Evolutionary conservation across 345 rosid species (phyloP).

Genomic region (Cochlearia excelsa): DNA sequence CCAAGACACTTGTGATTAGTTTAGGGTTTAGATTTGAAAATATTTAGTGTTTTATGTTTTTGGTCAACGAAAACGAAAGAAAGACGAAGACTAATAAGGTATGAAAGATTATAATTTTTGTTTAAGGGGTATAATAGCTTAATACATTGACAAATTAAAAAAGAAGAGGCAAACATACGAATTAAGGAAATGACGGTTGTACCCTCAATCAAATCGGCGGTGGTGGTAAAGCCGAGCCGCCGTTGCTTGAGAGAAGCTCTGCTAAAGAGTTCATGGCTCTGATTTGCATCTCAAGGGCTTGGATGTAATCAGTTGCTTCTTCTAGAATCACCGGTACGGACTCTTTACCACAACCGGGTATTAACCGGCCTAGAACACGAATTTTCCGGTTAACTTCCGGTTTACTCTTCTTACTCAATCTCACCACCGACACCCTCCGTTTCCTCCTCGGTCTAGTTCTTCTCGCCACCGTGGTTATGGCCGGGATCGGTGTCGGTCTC

Average conservation of each 20-base stretch:
- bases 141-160: too few species aligned
- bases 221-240: conserved; percentile 18
- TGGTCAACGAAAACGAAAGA: too few species aligned
- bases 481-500: conserved; percentile 25
- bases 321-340: conserved; percentile 83
- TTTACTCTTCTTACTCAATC: conserved; percentile 59
- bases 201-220: conserved; percentile 31
- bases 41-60: too few species aligned
- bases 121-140: too few species aligned
- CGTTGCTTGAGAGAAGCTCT: conserved; percentile 36
- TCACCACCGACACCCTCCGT: conserved; percentile 57
- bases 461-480: conserved; percentile 23
- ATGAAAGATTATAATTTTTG: too few species aligned
- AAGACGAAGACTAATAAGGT: too few species aligned
- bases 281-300: conserved; percentile 96
- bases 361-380: conserved; percentile 75
- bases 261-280: conserved; percentile 72
- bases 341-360: conserved; percentile 94
- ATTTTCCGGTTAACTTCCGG: conserved; percentile 77
- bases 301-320: conserved; percentile 92
- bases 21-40: too few species aligned
- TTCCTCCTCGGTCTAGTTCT: conserved; percentile 44
- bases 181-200: conserved; percentile 11
- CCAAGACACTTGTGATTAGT: too few species aligned
- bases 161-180: not conserved